Base-by-base conservation (phyloP, 352 stramenopile species). In the Pythium phragmiticola region DNA sequence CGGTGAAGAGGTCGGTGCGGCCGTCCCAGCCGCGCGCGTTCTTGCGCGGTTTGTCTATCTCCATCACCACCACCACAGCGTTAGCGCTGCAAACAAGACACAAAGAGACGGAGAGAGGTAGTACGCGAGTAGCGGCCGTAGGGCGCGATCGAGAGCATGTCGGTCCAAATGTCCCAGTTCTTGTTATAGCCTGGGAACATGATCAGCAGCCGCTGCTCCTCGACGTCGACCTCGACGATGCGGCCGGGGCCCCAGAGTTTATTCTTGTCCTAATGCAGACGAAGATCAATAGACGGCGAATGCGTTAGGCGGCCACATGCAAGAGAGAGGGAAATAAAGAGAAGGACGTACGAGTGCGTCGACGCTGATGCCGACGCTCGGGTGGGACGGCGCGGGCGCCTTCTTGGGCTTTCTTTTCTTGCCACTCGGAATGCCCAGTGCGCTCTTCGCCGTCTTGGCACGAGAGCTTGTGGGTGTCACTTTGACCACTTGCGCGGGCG, bases 121-220 rank as follows among this genome's bases (percentile, higher is more conserved):
- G 46, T 54, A 66, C 47, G 6, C 1, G n/a, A 17, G 42, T 49
- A 41, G 19, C 19, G 17, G 21, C 81, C 78, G 61, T 92, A 82
- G 1, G 70, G 65, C 5, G 76, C 77, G 57, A 92, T 80, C 13
- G 75, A 88, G 57, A 90, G 79, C 47, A 68, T 60, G 54, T 92
- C 84, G 28, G 81, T 92, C 84, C 84, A 92, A 54, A 90, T 75
- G 54, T 92, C 80, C 63, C 81, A 83, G 21, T 68, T 75, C 54
- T 85, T 77, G 46, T 65, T 77, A 70, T 76, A 93, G 26, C 84
- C 82, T 30, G 88, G 73, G 51, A 93, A 93, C 43, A 86, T 79
- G 54, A 93, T 81, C 54, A 79, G 78, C 59, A 93, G 78, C 56
- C 84, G 84, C 53, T 87, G 69, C 51, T 79, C 80, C 14, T 49